These are phyloP conservation scores for Debaryomyces maramus DNA, from an alignment of 805 yeast genomes.

Conservation along the genomic window DNA sequence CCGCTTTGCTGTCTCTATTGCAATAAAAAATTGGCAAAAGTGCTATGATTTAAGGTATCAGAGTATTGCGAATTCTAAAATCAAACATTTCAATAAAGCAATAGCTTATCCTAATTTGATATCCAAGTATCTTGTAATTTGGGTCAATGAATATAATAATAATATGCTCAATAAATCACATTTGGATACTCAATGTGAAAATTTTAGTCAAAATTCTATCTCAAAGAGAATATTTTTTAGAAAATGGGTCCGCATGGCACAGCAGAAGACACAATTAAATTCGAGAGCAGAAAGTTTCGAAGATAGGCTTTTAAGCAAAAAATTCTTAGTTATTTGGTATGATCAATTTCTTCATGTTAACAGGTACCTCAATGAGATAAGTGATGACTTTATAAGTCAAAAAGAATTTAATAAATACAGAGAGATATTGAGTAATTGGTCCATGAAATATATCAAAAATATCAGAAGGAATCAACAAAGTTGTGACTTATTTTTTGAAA, in stretches of 20 bases:
- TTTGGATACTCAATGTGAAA: conserved; percentile 9
- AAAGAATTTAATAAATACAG: conserved; percentile 26
- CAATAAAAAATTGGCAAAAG: conserved; percentile 22
- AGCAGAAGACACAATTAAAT: conserved; percentile 3
- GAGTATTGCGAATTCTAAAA: conserved; percentile 13
- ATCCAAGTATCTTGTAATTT: conserved; percentile 13
- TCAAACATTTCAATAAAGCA: conserved; percentile 17
- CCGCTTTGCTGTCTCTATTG: neutral
- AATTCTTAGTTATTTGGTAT: conserved; percentile 34
- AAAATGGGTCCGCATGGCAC: conserved; percentile 14
- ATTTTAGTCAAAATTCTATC: conserved; percentile 6
- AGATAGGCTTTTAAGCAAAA: conserved; percentile 20
- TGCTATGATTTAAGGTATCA: conserved; percentile 22
- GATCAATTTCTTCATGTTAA: conserved; percentile 26
- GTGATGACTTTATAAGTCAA: conserved; percentile 30
- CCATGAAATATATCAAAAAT: conserved; percentile 33
- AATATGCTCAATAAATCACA: conserved; percentile 7
- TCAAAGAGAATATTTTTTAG: conserved; percentile 4
- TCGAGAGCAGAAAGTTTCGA: conserved; percentile 19
- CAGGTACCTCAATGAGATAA: conserved; percentile 25
- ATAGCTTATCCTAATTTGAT: conserved; percentile 14
- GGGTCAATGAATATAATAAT: conserved; percentile 23
- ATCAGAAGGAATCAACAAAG: conserved; percentile 35
- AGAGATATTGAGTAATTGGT: conserved; percentile 34
- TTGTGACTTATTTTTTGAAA: conserved; percentile 31